Conservation (phyloP, 1,139 yeast species). For the Suhomyces anneliseae region DNA sequence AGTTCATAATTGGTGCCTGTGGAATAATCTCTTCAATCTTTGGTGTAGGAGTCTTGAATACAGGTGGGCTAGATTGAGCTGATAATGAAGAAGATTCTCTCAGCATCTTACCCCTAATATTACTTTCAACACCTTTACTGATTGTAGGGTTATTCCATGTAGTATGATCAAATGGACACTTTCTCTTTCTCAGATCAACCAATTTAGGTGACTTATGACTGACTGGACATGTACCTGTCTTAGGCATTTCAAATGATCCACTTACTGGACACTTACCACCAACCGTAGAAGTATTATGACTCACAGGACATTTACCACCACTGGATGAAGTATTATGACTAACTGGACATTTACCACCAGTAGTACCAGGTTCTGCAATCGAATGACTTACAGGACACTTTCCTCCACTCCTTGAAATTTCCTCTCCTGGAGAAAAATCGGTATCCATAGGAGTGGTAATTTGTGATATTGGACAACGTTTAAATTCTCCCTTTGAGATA, state of each 20-base stretch:
- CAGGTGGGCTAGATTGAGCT: constrained; percentile 3
- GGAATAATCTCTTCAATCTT: constrained; percentile 3
- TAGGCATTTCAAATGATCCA: constrained; percentile 2
- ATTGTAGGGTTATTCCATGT: constrained; percentile 16
- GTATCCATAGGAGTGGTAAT: constrained; percentile 27
- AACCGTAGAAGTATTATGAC: background rate
- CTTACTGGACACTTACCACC: constrained; percentile 7
- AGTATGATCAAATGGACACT: constrained; percentile 38
- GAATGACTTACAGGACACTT: constrained; percentile 22
- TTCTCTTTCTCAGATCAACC: constrained; percentile 17
- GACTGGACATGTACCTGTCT: background rate
- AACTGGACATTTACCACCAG: constrained; percentile 1
- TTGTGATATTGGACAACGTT: constrained; percentile 34
- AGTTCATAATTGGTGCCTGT: constrained; percentile 1
- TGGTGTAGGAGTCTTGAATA: constrained; percentile 6
- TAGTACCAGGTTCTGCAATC: background rate
- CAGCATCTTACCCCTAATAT: constrained; percentile 20
- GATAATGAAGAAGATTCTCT: constrained; percentile 1
- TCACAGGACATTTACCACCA: constrained; percentile 5
- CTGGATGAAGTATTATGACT: background rate
- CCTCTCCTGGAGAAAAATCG: constrained; percentile 5
- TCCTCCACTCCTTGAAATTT: constrained; percentile 2
- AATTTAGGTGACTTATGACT: background rate
- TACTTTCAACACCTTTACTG: constrained; percentile 28
- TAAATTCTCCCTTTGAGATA: constrained; percentile 12